phyloP scores from a whole-genome alignment of 345 rosid species.

The Camelina sativa region DNA sequence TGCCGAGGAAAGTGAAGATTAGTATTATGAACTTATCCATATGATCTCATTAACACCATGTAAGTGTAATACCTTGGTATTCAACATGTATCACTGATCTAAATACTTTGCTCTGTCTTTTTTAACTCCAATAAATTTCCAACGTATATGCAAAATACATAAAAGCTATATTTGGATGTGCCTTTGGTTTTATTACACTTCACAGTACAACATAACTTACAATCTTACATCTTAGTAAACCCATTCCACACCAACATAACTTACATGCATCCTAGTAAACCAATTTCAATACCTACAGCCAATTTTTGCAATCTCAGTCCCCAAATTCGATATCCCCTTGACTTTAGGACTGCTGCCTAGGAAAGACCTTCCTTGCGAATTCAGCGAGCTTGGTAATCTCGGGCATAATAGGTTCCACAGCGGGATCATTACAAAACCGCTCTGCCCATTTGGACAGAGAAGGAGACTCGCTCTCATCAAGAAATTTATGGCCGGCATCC shows the following conservation, averaged over 20 bases:
- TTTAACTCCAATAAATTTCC: neutral
- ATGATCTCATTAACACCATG: too few relatives aligned
- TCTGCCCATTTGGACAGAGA: conserved; percentile 63
- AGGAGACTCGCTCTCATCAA: conserved; percentile 60
- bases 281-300: neutral
- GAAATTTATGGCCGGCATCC: conserved; percentile 41
- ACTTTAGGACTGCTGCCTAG: conserved; percentile 18
- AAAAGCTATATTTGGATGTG: neutral
- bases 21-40: too few relatives aligned
- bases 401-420: conserved; percentile 75
- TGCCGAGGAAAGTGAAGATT: too few relatives aligned
- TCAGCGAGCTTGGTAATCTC: conserved; percentile 72
- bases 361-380: conserved; percentile 53
- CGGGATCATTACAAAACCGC: conserved; percentile 54
- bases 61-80: too few relatives aligned
- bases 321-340: neutral
- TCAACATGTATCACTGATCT: too few relatives aligned
- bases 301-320: neutral
- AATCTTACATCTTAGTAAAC: neutral
- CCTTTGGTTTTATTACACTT: neutral
- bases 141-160: neutral
- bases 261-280: neutral
- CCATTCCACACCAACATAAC: neutral
- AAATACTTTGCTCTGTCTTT: too few relatives aligned
- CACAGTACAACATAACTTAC: neutral